Evolutionary conservation across 2,329 filamentous ascomycete genomes (phyloP), one percentile per base, ranked within the genome.

Genomic region (Fusarium cyanostomum): DNA sequence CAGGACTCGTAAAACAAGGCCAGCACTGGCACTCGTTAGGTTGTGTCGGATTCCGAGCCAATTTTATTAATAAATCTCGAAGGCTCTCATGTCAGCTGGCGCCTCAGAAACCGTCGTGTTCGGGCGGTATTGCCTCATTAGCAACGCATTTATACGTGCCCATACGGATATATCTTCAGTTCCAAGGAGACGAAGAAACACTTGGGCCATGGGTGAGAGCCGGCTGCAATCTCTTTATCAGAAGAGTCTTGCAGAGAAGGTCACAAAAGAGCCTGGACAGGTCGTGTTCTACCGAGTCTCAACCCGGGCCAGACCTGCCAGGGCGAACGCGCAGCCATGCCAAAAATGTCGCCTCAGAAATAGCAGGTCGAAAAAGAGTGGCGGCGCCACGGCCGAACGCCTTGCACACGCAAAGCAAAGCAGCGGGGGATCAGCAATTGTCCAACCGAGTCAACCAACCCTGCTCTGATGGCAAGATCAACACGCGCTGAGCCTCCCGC

Each of bases 361-460:
- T 42, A 64, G 45, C 62, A 58, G 58, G 63, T 53, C 53, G 26
- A 57, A 45, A 50, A 50, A 59, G 46, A 49, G 64, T 71, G 68
- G 68, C 68, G 66, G 37, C 68, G 68, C 68, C 68, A 71, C 68
- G 62, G 39, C 68, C 66, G 64, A 64, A 62, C 56, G 50, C 51
- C 57, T 69, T 62, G 48, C 48, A n/a, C n/a, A n/a, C n/a, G n/a
- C n/a, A n/a, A n/a, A n/a, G n/a, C n/a, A n/a, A 57, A 56, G 50
- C 49, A 51, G 45, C 52, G 46, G 51, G 46, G 57, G 52, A 60
- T 61, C 49, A 57, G 50, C 52, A 21, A 21, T 4, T 21, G 21
- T 4, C 21, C 21, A 21, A 51, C 59, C 21, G 21, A 21, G 21
- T 21, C 6, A 6, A 21, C 28, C 37, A 27, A 28, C 46, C 46